phyloP scores from a whole-genome alignment of 805 yeast genomes.

The Metschnikowia picachoensis region DNA sequence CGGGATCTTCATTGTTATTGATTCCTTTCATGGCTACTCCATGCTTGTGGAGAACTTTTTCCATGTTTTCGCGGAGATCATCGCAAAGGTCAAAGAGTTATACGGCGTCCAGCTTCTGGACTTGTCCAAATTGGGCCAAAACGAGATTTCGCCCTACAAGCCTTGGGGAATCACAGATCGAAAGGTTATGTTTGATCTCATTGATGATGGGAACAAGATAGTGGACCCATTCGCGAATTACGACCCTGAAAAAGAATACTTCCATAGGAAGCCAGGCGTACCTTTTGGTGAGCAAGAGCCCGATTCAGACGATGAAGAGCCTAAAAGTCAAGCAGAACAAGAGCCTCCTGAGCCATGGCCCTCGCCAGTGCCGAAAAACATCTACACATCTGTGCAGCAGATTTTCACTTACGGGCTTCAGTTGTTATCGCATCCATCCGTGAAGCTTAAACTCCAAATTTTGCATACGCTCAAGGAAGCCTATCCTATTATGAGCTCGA shows the following conservation, averaged over 20 bases:
- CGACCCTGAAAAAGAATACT: conserved; percentile 38
- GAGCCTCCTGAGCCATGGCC: conserved; percentile 43
- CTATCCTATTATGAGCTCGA: conserved; percentile 31
- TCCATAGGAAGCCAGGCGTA: conserved; percentile 34
- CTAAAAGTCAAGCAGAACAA: conserved; percentile 16
- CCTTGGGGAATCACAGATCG: conserved; percentile 60
- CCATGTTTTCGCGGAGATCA: conserved; percentile 59
- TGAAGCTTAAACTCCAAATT: conserved; percentile 52
- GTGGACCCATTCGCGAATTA: conserved; percentile 27
- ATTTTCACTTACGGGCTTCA: conserved; percentile 69
- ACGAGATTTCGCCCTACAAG: conserved; percentile 20
- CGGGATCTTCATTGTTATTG: conserved; percentile 72
- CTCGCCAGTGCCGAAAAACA: conserved; percentile 58
- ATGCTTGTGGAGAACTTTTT: conserved; percentile 71
- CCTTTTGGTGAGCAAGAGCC: conserved; percentile 27
- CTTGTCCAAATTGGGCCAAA: not conserved
- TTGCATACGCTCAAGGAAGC: conserved; percentile 40
- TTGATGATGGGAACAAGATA: conserved; percentile 34
- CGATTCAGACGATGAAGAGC: conserved; percentile 23
- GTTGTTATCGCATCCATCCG: conserved; percentile 62
- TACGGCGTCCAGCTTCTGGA: conserved; percentile 21
- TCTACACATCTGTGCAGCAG: conserved; percentile 57
- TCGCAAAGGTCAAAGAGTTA: conserved; percentile 41
- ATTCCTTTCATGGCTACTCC: conserved; percentile 79
- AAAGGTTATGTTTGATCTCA: conserved; percentile 41